Percentiles rank a stretch among this genome's conserved stretches.
These are phyloP conservation scores for Scheffersomyces quercinus DNA, from an alignment of 1,139 yeast genomes.

Conservation along the genomic window DNA sequence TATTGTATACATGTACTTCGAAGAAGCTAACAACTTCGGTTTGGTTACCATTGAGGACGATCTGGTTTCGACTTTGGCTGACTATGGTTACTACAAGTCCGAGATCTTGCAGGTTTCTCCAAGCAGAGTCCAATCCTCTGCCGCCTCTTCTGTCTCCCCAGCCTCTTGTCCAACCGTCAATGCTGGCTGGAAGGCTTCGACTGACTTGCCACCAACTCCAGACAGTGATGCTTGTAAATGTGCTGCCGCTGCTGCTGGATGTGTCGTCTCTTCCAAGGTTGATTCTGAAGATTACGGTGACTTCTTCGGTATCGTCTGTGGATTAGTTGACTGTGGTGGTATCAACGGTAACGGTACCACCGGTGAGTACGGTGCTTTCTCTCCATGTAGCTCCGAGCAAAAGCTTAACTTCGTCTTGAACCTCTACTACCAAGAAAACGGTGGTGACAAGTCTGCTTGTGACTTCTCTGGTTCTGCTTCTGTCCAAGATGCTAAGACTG, in stretches of 20 bases:
- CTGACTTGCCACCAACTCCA: slow-evolving; percentile 48
- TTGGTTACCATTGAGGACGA: slow-evolving; percentile 57
- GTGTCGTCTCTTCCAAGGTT: slow-evolving; percentile 37
- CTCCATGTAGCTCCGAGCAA: slow-evolving; percentile 40
- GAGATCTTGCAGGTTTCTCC: slow-evolving; percentile 57
- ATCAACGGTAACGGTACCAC: slow-evolving; percentile 36
- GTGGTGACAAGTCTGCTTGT: slow-evolving; percentile 34
- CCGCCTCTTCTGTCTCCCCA: slow-evolving; percentile 26
- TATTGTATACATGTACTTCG: slow-evolving; percentile 79
- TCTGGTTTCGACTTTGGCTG: slow-evolving; percentile 43
- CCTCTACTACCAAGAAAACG: slow-evolving; percentile 37
- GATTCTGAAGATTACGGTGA: slow-evolving; percentile 33
- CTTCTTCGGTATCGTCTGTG: slow-evolving; percentile 36
- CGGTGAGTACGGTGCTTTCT: slow-evolving; percentile 44
- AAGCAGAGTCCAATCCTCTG: slow-evolving; percentile 25
- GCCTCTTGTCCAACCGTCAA: slow-evolving; percentile 40
- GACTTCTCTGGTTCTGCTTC: slow-evolving; percentile 44
- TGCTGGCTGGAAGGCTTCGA: slow-evolving; percentile 40
- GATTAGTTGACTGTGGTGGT: slow-evolving; percentile 36
- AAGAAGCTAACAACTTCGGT: slow-evolving; percentile 81
- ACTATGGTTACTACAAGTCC: slow-evolving; percentile 55
- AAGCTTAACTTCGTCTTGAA: slow-evolving; percentile 43
- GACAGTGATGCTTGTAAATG: slow-evolving; percentile 41
- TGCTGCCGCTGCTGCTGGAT: slow-evolving; percentile 32
- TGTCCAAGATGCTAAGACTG: slow-evolving; percentile 21